A percentile compares a stretch with the other conserved stretches of the same genome.
phyloP scores from a whole-genome alignment of 169 alveolate species.

The Theileria equi region DNA sequence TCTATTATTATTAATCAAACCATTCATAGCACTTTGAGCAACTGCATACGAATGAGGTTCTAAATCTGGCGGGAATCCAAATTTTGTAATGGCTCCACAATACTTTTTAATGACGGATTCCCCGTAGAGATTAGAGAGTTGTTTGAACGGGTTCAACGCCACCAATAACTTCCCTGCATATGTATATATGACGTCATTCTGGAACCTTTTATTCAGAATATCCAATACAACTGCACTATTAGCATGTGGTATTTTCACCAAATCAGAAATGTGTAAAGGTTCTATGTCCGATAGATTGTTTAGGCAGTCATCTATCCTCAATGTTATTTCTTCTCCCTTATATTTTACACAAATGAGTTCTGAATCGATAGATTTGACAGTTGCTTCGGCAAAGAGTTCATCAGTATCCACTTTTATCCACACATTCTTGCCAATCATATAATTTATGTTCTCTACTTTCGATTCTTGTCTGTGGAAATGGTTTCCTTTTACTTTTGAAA shows the following conservation, averaged over 20 bases:
- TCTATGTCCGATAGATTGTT: conserved; percentile 38
- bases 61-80: conserved; percentile 76
- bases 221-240: conserved; percentile 64
- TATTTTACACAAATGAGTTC: conserved; percentile 35
- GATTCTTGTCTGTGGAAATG: conserved; percentile 58
- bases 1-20: conserved; percentile 66
- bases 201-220: conserved; percentile 38
- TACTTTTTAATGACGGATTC: conserved; percentile 65
- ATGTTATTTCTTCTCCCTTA: conserved; percentile 36
- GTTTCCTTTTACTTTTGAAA: conserved; percentile 28
- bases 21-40: conserved; percentile 81
- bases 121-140: conserved; percentile 74
- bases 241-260: conserved; percentile 64
- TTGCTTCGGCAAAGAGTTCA: conserved; percentile 49
- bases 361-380: conserved; percentile 41
- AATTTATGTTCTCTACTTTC: conserved; percentile 53
- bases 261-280: conserved; percentile 30
- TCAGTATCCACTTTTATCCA: conserved; percentile 62
- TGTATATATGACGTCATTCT: conserved; percentile 56
- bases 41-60: conserved; percentile 85
- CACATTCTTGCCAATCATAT: conserved; percentile 36
- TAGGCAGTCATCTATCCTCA: conserved; percentile 38
- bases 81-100: conserved; percentile 68
- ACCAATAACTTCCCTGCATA: conserved; percentile 81
- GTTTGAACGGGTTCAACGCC: conserved; percentile 79